Percentiles rank a stretch among this genome's conserved stretches.
Conservation (phyloP, 352 stramenopile species). For the Phytophthora aleatoria region DNA sequence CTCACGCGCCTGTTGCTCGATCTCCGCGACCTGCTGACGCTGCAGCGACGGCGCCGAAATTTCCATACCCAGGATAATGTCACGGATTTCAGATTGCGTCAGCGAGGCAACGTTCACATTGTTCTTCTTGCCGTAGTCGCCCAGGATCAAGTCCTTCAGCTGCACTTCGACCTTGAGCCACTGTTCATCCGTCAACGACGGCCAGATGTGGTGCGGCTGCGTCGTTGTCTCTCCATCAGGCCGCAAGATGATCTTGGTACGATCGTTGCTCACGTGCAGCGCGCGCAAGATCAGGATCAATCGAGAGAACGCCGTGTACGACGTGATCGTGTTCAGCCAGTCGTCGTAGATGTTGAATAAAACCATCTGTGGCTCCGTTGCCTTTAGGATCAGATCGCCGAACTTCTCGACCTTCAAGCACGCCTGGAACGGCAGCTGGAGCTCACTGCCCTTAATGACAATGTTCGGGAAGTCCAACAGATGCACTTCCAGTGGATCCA, state of each 20-base stretch:
- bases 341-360: constrained; percentile 99
- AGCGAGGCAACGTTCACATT: constrained; percentile 99
- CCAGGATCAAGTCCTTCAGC: constrained; percentile 99
- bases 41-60: constrained; percentile 99
- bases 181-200: constrained; percentile 98
- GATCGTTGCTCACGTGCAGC: constrained; percentile 97
- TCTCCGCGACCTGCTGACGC: constrained; percentile 99
- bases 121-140: constrained; percentile 99
- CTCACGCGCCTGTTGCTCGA: constrained; percentile 98
- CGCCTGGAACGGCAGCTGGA: constrained; percentile 99
- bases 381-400: constrained; percentile 98
- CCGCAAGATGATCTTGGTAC: constrained; percentile 96
- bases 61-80: constrained; percentile 99
- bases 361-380: constrained; percentile 99
- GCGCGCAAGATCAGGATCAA: constrained; percentile 99
- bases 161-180: constrained; percentile 99
- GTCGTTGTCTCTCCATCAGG: constrained; percentile 99
- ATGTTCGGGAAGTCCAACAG: constrained; percentile 99
- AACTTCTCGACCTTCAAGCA: constrained; percentile 99
- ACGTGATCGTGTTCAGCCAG: constrained; percentile 99
- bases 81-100: constrained; percentile 99
- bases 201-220: constrained; percentile 99
- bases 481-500: constrained; percentile 99
- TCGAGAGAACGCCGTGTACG: constrained; percentile 99
- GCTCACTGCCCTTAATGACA: constrained; percentile 98